Conservation (phyloP, 2,329 filamentous ascomycete genomes). For the Colletotrichum trifolii region DNA sequence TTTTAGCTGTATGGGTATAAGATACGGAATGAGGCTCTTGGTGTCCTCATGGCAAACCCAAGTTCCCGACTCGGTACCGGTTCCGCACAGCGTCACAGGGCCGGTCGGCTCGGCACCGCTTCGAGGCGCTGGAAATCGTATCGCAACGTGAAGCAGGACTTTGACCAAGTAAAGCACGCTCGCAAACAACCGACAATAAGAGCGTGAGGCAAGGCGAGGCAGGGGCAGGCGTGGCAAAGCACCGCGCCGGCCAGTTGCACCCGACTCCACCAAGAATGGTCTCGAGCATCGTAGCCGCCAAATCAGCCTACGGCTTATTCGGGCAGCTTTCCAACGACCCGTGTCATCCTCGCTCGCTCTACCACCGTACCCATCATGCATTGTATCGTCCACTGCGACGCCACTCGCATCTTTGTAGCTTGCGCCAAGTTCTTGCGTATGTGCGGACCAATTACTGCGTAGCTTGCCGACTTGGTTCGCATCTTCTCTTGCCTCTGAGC, state of each 20-base stretch:
- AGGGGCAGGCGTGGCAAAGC: background rate
- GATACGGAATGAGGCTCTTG: background rate
- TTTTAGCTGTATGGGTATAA: background rate
- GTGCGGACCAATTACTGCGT: no score
- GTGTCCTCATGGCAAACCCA: background rate
- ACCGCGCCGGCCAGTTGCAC: slow-evolving; percentile 11
- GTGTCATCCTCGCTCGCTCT: slow-evolving; percentile 14
- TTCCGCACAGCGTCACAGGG: no score
- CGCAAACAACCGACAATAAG: no score
- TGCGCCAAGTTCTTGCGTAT: no score
- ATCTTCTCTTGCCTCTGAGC: no score
- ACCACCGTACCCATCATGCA: slow-evolving; percentile 19
- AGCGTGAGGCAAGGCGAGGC: background rate
- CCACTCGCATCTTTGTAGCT: slow-evolving; percentile 5
- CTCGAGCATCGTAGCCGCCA: slow-evolving; percentile 33
- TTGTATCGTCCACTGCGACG: slow-evolving; percentile 24
- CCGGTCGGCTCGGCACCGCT: background rate
- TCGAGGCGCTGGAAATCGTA: background rate
- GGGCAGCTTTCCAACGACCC: slow-evolving; percentile 52
- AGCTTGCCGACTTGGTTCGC: background rate
- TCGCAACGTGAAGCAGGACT: no score
- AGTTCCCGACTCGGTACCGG: no score
- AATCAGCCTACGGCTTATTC: slow-evolving; percentile 61
- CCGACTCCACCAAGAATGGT: slow-evolving; percentile 25
- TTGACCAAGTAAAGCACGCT: no score